Base-by-base conservation (phyloP, 805 yeast species). In the Candida montana region DNA sequence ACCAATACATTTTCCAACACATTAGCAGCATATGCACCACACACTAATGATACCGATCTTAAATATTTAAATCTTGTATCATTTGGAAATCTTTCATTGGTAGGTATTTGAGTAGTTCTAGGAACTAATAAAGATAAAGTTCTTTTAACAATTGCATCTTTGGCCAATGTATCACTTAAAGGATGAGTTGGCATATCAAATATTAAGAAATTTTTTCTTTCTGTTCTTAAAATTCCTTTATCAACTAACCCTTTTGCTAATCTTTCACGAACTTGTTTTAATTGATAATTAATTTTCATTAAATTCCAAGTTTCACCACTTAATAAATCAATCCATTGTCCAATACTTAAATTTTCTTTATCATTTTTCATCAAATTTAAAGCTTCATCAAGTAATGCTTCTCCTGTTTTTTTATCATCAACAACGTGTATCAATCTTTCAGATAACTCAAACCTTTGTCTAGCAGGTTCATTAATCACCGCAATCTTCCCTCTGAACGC, bases 151-250 rank as follows among this genome's bases (percentile, higher is more conserved):
- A 93, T 75, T 41, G 81, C 79, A 51, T 87, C 95, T 64, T 93
- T 93, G 37, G 95, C 81, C 49, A 79, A 68, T 33, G 83, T 74
- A 63, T 93, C 99, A 26, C 90, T 83, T 12, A 93, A 77, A 7
- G 99, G 99, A 64, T 95, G 99, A 8, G 99, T 93, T 24, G 99
- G 96, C 97, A 93, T 93, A 63, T 93, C 99, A 55, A 93, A 93
- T 40, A 93, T 69, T 56, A 93, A 79, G 61, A 93, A 93, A 67
- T 88, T 93, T 61, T 90, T 88, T 63, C 95, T 79, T 64, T 93
- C 99, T 7, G 99, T 93, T 67, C 96, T 81, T 57, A 95, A 74
- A 35, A 93, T 82, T 18, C 99, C 98, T 67, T 93, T 93, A 63
- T 93, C 99, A 30, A 95, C 99, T 40, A 93, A 72, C 1, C 99